phyloP scores from a whole-genome alignment of 2,329 filamentous ascomycete genomes.

The Bertia moriformis region DNA sequence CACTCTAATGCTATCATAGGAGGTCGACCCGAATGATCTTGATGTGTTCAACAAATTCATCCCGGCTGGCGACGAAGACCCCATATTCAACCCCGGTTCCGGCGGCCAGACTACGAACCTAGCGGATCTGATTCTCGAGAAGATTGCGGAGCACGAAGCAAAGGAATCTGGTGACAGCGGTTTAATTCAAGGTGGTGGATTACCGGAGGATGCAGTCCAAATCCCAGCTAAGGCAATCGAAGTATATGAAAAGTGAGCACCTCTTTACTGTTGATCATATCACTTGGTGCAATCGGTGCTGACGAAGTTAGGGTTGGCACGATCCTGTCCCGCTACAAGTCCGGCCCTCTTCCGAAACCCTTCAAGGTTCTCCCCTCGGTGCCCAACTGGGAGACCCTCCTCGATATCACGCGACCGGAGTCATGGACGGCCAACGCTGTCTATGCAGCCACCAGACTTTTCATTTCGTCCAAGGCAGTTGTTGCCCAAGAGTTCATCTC shows the following conservation, averaged over 20 bases:
- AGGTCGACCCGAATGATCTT: slow-evolving; percentile 77
- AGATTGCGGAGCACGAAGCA: slow-evolving; percentile 84
- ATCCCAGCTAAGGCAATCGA: slow-evolving; percentile 84
- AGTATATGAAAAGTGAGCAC: slow-evolving; percentile 72
- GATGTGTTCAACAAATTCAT: slow-evolving; percentile 86
- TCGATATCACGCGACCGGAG: slow-evolving; percentile 70
- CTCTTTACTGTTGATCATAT: no score
- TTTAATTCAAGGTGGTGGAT: slow-evolving; percentile 26
- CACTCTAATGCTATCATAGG: no score
- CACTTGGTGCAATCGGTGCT: no score
- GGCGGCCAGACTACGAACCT: slow-evolving; percentile 58
- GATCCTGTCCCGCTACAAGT: slow-evolving; percentile 84
- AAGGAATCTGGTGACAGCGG: slow-evolving; percentile 25
- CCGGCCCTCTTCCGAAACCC: slow-evolving; percentile 85
- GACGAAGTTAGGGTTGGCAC: slow-evolving; percentile 73
- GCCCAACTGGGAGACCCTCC: slow-evolving; percentile 79
- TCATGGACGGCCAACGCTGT: slow-evolving; percentile 62
- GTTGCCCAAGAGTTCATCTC: slow-evolving; percentile 76
- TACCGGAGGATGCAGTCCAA: slow-evolving; percentile 68
- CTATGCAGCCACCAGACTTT: slow-evolving; percentile 83
- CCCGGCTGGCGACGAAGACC: slow-evolving; percentile 51
- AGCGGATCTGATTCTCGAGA: slow-evolving; percentile 82
- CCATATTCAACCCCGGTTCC: slow-evolving; percentile 40
- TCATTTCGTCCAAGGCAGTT: slow-evolving; percentile 68
- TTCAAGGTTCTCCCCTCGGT: slow-evolving; percentile 93